Percentiles rank a stretch among this genome's conserved stretches.
Evolutionary conservation across 768 basidiomycete genomes (phyloP).

Genomic region (Epithele typhae): DNA sequence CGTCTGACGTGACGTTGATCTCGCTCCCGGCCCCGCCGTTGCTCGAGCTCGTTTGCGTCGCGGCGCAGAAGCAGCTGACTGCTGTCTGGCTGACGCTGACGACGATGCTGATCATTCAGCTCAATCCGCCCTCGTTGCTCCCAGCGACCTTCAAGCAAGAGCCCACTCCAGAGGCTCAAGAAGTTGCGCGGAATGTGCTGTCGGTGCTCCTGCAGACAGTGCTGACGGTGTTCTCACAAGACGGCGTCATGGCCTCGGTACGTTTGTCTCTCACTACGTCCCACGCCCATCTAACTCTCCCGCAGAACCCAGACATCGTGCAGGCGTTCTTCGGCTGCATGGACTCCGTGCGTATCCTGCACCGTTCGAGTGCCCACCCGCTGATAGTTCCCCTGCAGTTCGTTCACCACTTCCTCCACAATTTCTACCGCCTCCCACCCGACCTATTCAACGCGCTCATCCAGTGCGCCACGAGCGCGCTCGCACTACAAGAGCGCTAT

Average conservation of each 20-base stretch:
- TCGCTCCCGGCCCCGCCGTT: conserved; percentile 80
- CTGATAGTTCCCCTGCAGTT: conserved; percentile 20
- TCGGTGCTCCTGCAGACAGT: conserved; percentile 57
- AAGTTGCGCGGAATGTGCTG: conserved; percentile 50
- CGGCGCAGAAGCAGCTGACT: conserved; percentile 66
- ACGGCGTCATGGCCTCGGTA: conserved; percentile 69
- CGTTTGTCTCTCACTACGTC: conserved; percentile 19
- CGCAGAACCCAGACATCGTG: conserved; percentile 86
- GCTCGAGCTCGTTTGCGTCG: conserved; percentile 71
- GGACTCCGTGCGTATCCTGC: conserved; percentile 51
- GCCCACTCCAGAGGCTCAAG: conserved; percentile 51
- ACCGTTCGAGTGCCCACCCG: not conserved
- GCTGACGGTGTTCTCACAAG: conserved; percentile 46
- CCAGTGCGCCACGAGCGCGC: conserved; percentile 60
- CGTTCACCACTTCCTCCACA: conserved; percentile 55
- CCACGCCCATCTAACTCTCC: not conserved
- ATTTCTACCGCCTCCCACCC: conserved; percentile 60
- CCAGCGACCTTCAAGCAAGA: conserved; percentile 42
- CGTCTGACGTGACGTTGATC: conserved; percentile 70
- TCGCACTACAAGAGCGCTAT: conserved; percentile 79
- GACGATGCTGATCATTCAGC: conserved; percentile 73
- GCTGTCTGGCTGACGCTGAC: conserved; percentile 85
- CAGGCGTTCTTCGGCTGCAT: conserved; percentile 85
- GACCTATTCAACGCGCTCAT: conserved; percentile 65
- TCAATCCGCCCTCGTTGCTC: conserved; percentile 66